Percentiles rank a stretch among this genome's conserved stretches.
Conservation (phyloP, 768 basidiomycete genomes). For the Macrolepiota albuminosa region DNA sequence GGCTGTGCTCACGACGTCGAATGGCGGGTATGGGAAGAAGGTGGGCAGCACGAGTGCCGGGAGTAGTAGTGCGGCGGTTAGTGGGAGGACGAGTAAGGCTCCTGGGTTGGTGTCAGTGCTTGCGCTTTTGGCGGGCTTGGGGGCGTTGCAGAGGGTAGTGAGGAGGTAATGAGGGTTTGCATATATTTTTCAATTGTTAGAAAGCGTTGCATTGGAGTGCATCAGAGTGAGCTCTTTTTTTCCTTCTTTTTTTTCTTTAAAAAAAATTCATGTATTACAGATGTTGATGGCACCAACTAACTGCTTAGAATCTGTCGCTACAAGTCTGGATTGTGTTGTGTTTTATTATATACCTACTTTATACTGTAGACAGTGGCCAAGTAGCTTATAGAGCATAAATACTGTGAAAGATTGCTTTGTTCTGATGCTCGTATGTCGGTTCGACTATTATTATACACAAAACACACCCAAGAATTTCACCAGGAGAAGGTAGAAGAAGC, state of each 20-base stretch:
- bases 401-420: too few relatives aligned
- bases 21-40: conserved; percentile 29
- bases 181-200: neutral
- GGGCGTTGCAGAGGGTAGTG: neutral
- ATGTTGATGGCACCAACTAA: neutral
- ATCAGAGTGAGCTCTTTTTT: neutral
- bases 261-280: neutral
- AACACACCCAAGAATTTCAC: too few relatives aligned
- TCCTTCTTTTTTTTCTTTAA: too few relatives aligned
- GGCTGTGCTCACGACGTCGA: conserved; percentile 48
- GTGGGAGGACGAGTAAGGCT: neutral
- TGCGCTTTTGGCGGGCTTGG: neutral
- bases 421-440: too few relatives aligned
- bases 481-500: too few relatives aligned
- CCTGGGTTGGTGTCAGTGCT: conserved; percentile 1
- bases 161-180: neutral
- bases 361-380: too few relatives aligned
- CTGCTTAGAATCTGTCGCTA: neutral
- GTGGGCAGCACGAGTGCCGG: too few relatives aligned
- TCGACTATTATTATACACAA: too few relatives aligned
- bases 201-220: neutral
- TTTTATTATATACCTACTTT: neutral
- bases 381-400: too few relatives aligned
- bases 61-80: conserved; percentile 16
- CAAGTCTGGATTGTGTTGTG: neutral